Evolutionary conservation across 2,329 filamentous ascomycete genomes (phyloP), one percentile per base, ranked within the genome.

Genomic region (Myriosclerotinia duriaeana): DNA sequence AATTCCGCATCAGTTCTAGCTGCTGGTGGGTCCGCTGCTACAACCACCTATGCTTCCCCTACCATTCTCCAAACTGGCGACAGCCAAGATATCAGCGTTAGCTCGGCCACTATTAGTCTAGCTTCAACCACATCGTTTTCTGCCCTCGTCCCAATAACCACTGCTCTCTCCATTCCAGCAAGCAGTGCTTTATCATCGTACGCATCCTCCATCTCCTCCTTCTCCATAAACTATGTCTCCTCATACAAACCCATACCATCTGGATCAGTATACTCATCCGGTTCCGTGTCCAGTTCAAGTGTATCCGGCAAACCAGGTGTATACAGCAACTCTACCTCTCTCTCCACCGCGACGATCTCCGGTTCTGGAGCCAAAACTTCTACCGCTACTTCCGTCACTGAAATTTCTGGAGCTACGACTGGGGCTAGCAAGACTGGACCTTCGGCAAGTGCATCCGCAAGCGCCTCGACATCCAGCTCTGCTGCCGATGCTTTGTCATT

Each of bases 1-100:
- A 60, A 50, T 14, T 56, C 63, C 22, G 42, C 34, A 58, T 40
- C 53, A 56, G 64, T 53, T 44, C 64, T 65, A 22, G 54, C 64
- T 46, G 44, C 53, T n/a, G 53, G 53, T 34, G 63, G n/a, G 42
- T 52, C 53, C 8, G 34, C 53, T 26, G 53, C 62, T 30, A 50
- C 62, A 26, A 15, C 15, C 22, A 52, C 62, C 40, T 40, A 52
- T 52, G 15, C 42, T 26, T 59, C 42, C 38, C 46, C 30, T 38
- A 38, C 46, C 34, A 61, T 61, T 61, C 34, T 38, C 2, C 59
- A 50, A 42, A 63, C 60, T 20, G 46, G 48, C 40, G 60, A 20
- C 17, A 34, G 48, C 30, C 22, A 58, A 44, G 40, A 58, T 20
- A 58, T 22, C n/a, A 50, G 42, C 15, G 26, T 30, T n/a, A 48